phyloP scores from a whole-genome alignment of 805 yeast genomes.

The Saturnispora serradocipensis region DNA sequence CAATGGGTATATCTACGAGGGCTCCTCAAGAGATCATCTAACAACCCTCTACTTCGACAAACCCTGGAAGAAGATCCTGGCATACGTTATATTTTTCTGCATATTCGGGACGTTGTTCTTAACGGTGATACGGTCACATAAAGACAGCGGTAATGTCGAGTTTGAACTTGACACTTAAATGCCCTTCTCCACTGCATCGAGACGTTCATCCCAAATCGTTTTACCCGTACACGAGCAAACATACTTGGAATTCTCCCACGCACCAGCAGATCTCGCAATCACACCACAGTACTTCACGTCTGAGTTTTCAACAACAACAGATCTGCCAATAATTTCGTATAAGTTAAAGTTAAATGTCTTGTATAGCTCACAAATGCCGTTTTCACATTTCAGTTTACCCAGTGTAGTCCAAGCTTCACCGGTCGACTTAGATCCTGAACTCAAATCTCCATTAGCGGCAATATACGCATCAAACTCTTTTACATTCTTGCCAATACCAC shows the following conservation, averaged over 20 bases:
- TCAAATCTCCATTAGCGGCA: slow-evolving; percentile 65
- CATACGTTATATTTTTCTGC: slow-evolving; percentile 9
- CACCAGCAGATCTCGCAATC: slow-evolving; percentile 92
- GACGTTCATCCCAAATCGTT: slow-evolving; percentile 91
- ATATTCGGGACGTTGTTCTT: slow-evolving; percentile 10
- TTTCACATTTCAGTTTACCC: slow-evolving; percentile 29
- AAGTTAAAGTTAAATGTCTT: slow-evolving; percentile 39
- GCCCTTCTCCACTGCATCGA: slow-evolving; percentile 62
- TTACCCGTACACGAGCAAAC: slow-evolving; percentile 94
- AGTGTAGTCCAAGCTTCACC: slow-evolving; percentile 44
- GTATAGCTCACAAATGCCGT: slow-evolving; percentile 37
- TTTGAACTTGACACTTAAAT: slow-evolving; percentile 21
- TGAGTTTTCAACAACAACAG: slow-evolving; percentile 39
- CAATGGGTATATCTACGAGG: slow-evolving; percentile 2
- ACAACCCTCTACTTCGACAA: slow-evolving; percentile 1
- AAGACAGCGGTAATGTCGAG: background rate
- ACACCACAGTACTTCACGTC: slow-evolving; percentile 54
- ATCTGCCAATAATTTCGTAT: slow-evolving; percentile 62
- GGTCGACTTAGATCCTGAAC: slow-evolving; percentile 59
- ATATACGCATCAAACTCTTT: slow-evolving; percentile 66
- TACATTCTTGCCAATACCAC: slow-evolving; percentile 54
- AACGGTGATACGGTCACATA: slow-evolving; percentile 4
- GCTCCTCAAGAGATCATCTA: background rate
- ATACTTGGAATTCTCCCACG: slow-evolving; percentile 90
- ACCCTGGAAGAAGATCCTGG: slow-evolving; percentile 10